Evolutionary conservation across 345 rosid genomes (phyloP).

Genomic region (Citrus australasica): DNA sequence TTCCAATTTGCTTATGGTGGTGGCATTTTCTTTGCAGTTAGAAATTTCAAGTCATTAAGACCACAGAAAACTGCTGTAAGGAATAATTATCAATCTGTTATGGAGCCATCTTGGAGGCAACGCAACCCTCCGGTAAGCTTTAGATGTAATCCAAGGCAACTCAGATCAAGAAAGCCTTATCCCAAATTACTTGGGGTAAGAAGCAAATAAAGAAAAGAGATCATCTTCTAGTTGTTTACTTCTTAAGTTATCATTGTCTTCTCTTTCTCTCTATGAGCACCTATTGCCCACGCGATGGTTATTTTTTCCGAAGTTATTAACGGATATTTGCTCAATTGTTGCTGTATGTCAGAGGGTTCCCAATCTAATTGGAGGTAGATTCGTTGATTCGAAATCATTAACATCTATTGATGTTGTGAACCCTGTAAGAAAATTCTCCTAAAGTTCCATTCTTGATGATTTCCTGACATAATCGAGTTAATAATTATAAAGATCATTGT

Average conservation of each 20-base stretch:
- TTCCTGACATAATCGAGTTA: not conserved
- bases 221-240: not conserved
- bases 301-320: constrained; percentile 15
- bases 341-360: constrained; percentile 62
- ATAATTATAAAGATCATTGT: not conserved
- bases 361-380: constrained; percentile 84
- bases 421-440: constrained; percentile 52
- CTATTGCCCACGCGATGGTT: too few species aligned
- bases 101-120: constrained; percentile 58
- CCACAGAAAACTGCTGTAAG: constrained; percentile 41
- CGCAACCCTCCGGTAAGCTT: constrained; percentile 45
- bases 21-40: constrained; percentile 36
- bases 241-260: not conserved
- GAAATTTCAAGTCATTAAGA: constrained; percentile 53
- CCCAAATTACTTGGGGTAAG: constrained; percentile 13
- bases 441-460: not conserved
- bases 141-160: constrained; percentile 17
- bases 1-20: not conserved
- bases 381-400: constrained; percentile 66
- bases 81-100: constrained; percentile 31
- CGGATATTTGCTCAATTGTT: constrained; percentile 10
- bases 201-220: not conserved
- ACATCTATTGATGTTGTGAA: constrained; percentile 68
- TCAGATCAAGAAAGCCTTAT: constrained; percentile 12
- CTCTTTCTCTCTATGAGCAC: not conserved